These are phyloP conservation scores for Trichoderma citrinoviride DNA, from an alignment of 2,329 filamentous ascomycete species.

Conservation along the genomic window DNA sequence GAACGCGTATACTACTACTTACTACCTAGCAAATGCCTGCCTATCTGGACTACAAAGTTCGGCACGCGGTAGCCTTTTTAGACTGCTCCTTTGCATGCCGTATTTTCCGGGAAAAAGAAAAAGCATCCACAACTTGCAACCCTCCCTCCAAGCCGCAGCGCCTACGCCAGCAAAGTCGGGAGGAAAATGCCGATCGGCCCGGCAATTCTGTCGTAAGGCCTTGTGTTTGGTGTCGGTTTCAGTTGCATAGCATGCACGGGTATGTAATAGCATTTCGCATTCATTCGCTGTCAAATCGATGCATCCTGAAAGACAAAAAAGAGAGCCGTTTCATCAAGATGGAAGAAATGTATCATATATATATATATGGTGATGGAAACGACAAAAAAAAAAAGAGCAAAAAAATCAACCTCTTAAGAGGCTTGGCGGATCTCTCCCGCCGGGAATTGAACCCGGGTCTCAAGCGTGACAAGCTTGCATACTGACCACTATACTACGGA, in stretches of 20 bases:
- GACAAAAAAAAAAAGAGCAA: conserved; percentile 15
- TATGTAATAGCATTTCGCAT: not conserved
- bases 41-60: no score
- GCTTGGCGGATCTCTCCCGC: conserved; percentile 25
- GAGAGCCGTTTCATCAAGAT: no score
- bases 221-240: no score
- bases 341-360: no score
- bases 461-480: conserved; percentile 29
- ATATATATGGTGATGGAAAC: no score
- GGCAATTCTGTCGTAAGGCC: conserved; percentile 10
- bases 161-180: conserved; percentile 4
- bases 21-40: no score
- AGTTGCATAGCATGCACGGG: no score
- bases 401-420: conserved; percentile 10
- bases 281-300: not conserved
- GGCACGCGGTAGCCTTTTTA: no score
- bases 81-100: conserved; percentile 4
- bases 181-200: conserved; percentile 20
- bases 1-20: no score
- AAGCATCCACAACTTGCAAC: not conserved
- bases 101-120: conserved; percentile 9
- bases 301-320: not conserved
- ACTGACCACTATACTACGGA: conserved; percentile 29
- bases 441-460: conserved; percentile 29
- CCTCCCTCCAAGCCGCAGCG: not conserved